Evolutionary conservation across 2,329 filamentous ascomycete species (phyloP), one percentile per base, ranked within the genome.

Genomic region (Apiospora koreana): DNA sequence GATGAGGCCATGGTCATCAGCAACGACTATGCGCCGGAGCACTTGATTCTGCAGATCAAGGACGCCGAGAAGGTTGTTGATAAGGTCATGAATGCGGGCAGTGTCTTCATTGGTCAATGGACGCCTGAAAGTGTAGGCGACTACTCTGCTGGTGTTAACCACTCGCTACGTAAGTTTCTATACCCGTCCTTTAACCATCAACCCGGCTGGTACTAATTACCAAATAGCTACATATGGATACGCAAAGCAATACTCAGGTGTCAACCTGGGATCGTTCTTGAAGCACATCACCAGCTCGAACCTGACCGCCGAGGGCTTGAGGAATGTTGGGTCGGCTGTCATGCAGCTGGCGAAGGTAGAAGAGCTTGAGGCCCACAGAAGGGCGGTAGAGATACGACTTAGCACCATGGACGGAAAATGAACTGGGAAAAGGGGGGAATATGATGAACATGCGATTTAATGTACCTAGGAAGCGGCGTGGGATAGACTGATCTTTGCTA

Each of bases 201-300:
- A n/a, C 41, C 41, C 48, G 28, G 70, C 75, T 71, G 77, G 25
- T 48, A 69, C 66, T 75, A 71, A 74, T 68, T 23, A 23, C 65
- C n/a, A 18, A 31, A 42, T 75, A 97, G 94, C 96, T 68, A 99
- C 96, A 0, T 99, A 98, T 79, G 96, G 96, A 50, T 99, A 97
- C 78, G 96, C 96, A 66, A 97, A 97, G 84, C 96, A 99, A 82
- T 99, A 99, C 85, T 98, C 94, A 7, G 96, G 96, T 68, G 96
- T 99, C 78, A 99, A 97, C 81, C 88, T 99, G 7, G 94, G 90
- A 42, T 98, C 95, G 2, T 99, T 98, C 83, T 89, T 97, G 80
- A 99, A 99, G 85, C 94, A 98, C 86, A 98, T 99, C 78, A 99
- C 96, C 46, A 96, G 93, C 83, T 94, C 94, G 0, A 93, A 97